Conservation (phyloP, 1,139 yeast genomes). For the Yamadazyma aaseri region DNA sequence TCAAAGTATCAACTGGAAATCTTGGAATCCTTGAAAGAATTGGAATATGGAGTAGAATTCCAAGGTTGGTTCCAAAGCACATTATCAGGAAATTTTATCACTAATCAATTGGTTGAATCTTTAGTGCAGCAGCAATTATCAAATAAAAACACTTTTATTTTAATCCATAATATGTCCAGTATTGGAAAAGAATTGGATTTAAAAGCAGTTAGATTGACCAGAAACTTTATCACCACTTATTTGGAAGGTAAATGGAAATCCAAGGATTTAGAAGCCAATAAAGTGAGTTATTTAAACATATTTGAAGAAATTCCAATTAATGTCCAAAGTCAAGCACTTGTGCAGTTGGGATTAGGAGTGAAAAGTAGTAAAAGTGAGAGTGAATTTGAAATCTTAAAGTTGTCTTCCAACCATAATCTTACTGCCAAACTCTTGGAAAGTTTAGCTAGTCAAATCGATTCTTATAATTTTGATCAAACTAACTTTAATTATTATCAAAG, state of each 20-base stretch:
- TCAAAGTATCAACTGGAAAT: conserved; percentile 70
- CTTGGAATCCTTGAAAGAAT: conserved; percentile 54
- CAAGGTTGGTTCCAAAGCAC: conserved; percentile 85
- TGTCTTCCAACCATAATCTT: conserved; percentile 44
- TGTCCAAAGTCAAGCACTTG: conserved; percentile 55
- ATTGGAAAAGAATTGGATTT: conserved; percentile 64
- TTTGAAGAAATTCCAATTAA: conserved; percentile 71
- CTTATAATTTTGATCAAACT: conserved; percentile 77
- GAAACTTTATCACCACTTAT: conserved; percentile 57
- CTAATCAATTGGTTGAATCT: conserved; percentile 64
- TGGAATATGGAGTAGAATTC: conserved; percentile 69
- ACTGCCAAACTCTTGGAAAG: conserved; percentile 60
- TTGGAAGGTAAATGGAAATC: conserved; percentile 64
- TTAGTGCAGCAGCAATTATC: conserved; percentile 63
- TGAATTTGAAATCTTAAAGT: conserved; percentile 42
- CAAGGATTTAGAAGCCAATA: conserved; percentile 59
- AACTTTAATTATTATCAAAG: conserved; percentile 84
- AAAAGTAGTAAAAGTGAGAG: conserved; percentile 10
- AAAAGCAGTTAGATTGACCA: conserved; percentile 69
- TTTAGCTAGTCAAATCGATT: conserved; percentile 72
- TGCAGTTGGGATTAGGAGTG: conserved; percentile 37
- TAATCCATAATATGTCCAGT: conserved; percentile 72
- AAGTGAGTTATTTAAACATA: conserved; percentile 64
- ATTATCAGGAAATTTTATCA: conserved; percentile 66
- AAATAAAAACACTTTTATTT: conserved; percentile 64